Base-by-base conservation (phyloP, 306 rosid species). In the Cicer yamashitae region DNA sequence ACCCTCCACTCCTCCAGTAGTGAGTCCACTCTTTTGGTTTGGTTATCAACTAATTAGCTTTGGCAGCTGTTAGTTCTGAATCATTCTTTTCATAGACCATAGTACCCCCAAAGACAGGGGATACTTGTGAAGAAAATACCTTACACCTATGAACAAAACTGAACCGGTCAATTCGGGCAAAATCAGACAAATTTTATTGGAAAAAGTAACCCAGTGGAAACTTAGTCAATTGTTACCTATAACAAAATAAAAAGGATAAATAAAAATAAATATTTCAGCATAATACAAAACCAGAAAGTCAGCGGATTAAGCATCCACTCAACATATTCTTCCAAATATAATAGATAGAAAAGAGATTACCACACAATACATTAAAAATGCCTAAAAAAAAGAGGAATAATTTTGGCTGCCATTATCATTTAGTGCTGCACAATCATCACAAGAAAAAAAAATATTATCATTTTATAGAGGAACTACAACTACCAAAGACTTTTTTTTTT, bases 21-120 rank as follows among this genome's bases (percentile, higher is more conserved):
- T 37, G 4, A 53, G 11, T 7, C 30, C 59, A 53, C 12, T 15
- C 59, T 53, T 22, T 73, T 13, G 15, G 25, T 9, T 47, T 59
- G 58, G 59, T 64, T 40, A 14, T 51, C 22, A 51, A 51, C 57
- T 52, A 25, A 62, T 41, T 62, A 53, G 67, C 59, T 71, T 44
- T 52, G 61, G 61, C 18, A 44, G 69, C 37, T 44, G 74, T 51
- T 41, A 51, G 39, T 72, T 62, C 9, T 52, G 59, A 43, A 15
- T 38, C 68, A 71, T 62, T 39, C 72, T 60, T 66, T 60, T 61
- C 82, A 70, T 6, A 20, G 43, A 25, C 45, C 44, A 48, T 3
- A 70, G 57, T 71, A 41, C 34, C 65, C 13, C 9, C 50, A 1
- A 41, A 41, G 10, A 41, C 9, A 41, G 7, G 77, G 7, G 34